These are phyloP conservation scores for Mycena alexandri DNA, from an alignment of 768 basidiomycete genomes.

Conservation along the genomic window DNA sequence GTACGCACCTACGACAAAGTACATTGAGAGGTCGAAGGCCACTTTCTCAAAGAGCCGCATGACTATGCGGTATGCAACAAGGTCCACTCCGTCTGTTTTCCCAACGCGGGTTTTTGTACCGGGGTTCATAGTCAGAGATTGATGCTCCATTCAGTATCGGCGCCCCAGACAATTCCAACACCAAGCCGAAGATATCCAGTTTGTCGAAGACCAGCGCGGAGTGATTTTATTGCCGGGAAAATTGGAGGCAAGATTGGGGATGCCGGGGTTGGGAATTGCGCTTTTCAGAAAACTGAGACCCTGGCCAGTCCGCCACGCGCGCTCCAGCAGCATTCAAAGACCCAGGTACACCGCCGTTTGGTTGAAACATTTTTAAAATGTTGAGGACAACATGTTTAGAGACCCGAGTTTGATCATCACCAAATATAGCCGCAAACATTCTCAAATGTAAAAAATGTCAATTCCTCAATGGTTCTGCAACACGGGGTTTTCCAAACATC, in stretches of 20 bases:
- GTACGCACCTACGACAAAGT: constrained; percentile 79
- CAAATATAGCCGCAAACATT: no score
- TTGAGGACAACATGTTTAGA: no score
- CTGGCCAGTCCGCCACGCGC: constrained; percentile 21
- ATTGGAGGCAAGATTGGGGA: constrained; percentile 6
- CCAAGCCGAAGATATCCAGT: constrained; percentile 54
- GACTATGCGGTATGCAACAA: constrained; percentile 74
- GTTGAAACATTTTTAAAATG: no score
- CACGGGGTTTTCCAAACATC: no score
- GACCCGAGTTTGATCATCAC: no score
- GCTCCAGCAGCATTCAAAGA: constrained; percentile 30
- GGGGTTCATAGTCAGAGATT: constrained; percentile 49
- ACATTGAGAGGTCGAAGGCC: constrained; percentile 89
- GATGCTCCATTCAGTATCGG: constrained; percentile 65
- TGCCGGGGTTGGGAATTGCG: neutral
- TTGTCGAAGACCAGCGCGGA: constrained; percentile 43
- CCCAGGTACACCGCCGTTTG: no score
- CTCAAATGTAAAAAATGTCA: no score
- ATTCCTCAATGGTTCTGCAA: no score
- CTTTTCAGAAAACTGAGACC: constrained; percentile 11
- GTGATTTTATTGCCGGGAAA: neutral
- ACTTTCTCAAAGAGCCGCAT: constrained; percentile 86
- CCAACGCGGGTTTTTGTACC: constrained; percentile 89
- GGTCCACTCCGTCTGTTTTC: constrained; percentile 89
- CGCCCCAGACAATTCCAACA: constrained; percentile 54